Percentiles rank a stretch among this genome's conserved stretches.
Evolutionary conservation across 2,329 filamentous ascomycete species (phyloP).

Genomic region (Phialocephala subalpina): DNA sequence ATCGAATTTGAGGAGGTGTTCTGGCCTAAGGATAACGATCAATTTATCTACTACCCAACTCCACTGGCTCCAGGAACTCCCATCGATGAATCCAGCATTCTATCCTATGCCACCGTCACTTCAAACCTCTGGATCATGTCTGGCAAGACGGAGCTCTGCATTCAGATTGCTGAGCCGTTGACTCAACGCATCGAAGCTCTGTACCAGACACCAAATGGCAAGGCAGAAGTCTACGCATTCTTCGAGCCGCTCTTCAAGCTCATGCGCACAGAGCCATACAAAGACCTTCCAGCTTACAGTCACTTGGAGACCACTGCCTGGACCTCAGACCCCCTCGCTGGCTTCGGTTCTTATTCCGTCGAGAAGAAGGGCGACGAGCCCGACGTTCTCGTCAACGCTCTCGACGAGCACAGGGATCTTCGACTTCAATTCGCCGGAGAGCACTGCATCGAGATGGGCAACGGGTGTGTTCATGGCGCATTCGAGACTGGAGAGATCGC

Average conservation of each 20-base stretch:
- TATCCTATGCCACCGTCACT: conserved; percentile 53
- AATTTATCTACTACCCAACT: conserved; percentile 53
- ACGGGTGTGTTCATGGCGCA: conserved; percentile 54
- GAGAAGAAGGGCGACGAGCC: conserved; percentile 54
- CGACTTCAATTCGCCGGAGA: conserved; percentile 52
- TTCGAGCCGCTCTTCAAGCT: conserved; percentile 54
- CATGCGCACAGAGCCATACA: conserved; percentile 52
- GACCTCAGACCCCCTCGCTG: conserved; percentile 52
- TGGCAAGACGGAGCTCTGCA: conserved; percentile 50
- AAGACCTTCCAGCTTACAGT: conserved; percentile 49
- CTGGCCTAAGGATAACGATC: conserved; percentile 54
- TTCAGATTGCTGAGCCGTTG: conserved; percentile 53
- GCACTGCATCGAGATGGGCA: conserved; percentile 49
- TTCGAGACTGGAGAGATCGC: conserved; percentile 52
- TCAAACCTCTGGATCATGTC: conserved; percentile 54
- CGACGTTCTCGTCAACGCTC: conserved; percentile 45
- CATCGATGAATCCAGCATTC: conserved; percentile 46
- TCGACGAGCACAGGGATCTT: conserved; percentile 47
- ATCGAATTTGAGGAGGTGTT: conserved; percentile 53
- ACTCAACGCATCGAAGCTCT: conserved; percentile 54
- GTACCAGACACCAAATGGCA: conserved; percentile 39
- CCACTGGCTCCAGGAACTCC: conserved; percentile 43
- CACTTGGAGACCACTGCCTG: conserved; percentile 53
- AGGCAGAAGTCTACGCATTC: conserved; percentile 48
- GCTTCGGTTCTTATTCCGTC: conserved; percentile 52